Base-by-base conservation (phyloP, 1,284 basidiomycete species). In the Stereum hirsutum region DNA sequence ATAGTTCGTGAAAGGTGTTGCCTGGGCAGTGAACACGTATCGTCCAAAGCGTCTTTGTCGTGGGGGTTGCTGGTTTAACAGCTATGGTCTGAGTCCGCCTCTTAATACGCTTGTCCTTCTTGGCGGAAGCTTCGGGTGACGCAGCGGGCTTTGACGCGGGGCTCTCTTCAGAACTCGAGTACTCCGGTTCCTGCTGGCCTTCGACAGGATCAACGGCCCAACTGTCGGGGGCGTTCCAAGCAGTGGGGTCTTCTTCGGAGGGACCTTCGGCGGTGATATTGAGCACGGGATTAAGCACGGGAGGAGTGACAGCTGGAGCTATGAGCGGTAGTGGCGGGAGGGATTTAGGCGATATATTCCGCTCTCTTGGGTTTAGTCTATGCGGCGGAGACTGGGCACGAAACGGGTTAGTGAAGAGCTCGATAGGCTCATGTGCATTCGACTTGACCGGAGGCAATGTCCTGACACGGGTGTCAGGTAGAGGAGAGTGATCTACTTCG, bases 11-110 rank as follows among this genome's bases (percentile, higher is more conserved):
- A 56, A 83, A 91, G 4, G 80, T 75, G 33, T 78, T 78, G 52
- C 89, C 85, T 19, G 77, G 75, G 36, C 81, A 75, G 58, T 92
- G 90, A 51, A 97, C 82, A 35, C 91, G 78, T 42, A 91, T 71
- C 47, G 66, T 69, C 51, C 70, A 77, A 28, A 41, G 36, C 43
- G 41, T n/a, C 44, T 42, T 43, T 35, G 42, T 41, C 43, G 39
- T 52, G 39, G 49, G 55, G 39, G 63, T 62, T 30, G 73, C 72
- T 26, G n/a, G n/a, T n/a, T n/a, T n/a, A n/a, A n/a, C n/a, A n/a
- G n/a, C n/a, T n/a, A n/a, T n/a, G n/a, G n/a, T n/a, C n/a, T n/a
- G n/a, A n/a, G n/a, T n/a, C n/a, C n/a, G n/a, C n/a, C n/a, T n/a
- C n/a, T n/a, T n/a, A n/a, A n/a, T n/a, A n/a, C n/a, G n/a, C n/a